Evolutionary conservation across 164 flowering plant species (phyloP).

Genomic region (Malania oleifera): DNA sequence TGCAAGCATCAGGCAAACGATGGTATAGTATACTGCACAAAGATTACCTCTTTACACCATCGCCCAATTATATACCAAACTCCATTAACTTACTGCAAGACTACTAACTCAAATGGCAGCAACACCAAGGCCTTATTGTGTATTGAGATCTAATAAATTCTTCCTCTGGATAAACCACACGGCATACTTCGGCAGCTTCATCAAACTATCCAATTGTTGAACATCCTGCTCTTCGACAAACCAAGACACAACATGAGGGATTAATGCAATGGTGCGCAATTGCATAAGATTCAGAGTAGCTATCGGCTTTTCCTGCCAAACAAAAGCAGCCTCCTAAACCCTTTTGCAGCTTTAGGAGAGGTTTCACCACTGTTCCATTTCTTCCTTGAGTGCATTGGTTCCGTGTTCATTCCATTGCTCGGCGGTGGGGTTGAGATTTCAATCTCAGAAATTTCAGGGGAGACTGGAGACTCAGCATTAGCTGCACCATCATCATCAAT

Average conservation of each 20-base stretch:
- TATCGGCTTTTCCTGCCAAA: constrained; percentile 51
- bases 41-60: constrained; percentile 6
- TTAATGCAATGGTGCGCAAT: background rate
- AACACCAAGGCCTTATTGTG: constrained; percentile 20
- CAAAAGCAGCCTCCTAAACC: constrained; percentile 70
- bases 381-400: constrained; percentile 47
- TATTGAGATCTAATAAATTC: constrained; percentile 1
- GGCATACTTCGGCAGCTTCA: background rate
- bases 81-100: constrained; percentile 7
- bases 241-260: background rate
- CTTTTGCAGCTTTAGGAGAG: constrained; percentile 52
- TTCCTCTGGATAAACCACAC: background rate
- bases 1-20: background rate
- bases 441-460: constrained; percentile 40
- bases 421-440: constrained; percentile 51
- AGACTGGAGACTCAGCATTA: constrained; percentile 14
- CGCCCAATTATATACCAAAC: background rate
- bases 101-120: constrained; percentile 13
- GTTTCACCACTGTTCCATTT: constrained; percentile 55
- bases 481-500: constrained; percentile 17
- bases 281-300: too few species aligned
- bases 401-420: constrained; percentile 27
- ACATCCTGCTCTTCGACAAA: constrained; percentile 4
- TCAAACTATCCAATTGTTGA: background rate
- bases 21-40: background rate